Conservation (phyloP, 177 flowering plant genomes). For the Vitis hybrid region DNA sequence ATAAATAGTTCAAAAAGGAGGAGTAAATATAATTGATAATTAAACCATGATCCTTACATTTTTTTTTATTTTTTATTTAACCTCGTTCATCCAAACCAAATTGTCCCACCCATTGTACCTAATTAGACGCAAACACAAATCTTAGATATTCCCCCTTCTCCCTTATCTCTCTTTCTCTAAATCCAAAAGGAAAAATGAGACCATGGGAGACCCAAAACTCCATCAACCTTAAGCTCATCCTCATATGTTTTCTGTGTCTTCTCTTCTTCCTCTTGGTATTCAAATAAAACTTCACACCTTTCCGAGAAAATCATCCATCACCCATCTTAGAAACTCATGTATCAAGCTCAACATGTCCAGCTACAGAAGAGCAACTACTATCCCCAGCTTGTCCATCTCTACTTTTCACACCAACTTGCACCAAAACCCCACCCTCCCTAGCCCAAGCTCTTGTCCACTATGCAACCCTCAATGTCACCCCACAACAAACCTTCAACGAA, state of each 20-base stretch:
- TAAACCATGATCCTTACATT: no score
- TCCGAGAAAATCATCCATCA: constrained; percentile 14
- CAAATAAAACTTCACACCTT: constrained; percentile 19
- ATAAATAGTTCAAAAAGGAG: no score
- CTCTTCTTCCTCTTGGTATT: constrained; percentile 22
- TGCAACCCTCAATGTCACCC: constrained; percentile 68
- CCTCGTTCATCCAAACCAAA: no score
- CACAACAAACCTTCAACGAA: constrained; percentile 69
- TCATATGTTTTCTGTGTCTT: constrained; percentile 17
- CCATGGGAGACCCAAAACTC: constrained; percentile 12
- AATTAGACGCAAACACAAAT: not conserved
- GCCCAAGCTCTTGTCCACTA: constrained; percentile 74
- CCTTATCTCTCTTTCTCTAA: constrained; percentile 3
- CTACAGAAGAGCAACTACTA: not conserved
- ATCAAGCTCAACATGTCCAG: constrained; percentile 6
- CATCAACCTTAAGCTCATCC: constrained; percentile 21
- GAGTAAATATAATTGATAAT: no score
- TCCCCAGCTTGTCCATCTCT: constrained; percentile 16
- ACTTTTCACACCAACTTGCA: constrained; percentile 37
- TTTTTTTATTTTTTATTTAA: no score
- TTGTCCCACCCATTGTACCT: no score
- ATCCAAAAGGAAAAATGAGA: constrained; percentile 18
- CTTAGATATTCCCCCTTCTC: not conserved
- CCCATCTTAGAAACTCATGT: constrained; percentile 3
- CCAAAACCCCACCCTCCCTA: constrained; percentile 56